Evolutionary conservation across 2,329 filamentous ascomycete genomes (phyloP).

Genomic region (Talaromyces amestolkiae): DNA sequence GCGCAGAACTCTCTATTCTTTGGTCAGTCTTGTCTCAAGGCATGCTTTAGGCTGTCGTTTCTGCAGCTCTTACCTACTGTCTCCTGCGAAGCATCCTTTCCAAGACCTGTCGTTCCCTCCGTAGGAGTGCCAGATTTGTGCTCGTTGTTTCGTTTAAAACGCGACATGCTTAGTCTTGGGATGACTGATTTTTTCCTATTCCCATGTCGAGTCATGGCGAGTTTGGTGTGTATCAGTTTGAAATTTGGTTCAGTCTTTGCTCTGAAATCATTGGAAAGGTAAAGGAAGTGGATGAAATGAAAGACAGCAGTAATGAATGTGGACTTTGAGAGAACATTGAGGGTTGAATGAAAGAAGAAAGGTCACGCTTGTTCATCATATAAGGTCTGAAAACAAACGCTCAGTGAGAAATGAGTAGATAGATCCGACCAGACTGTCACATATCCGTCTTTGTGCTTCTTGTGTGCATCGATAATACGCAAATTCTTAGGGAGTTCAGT

Average conservation of each 20-base stretch:
- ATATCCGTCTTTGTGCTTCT: neutral
- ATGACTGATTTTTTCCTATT: neutral
- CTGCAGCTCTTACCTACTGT: neutral
- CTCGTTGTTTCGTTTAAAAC: slow-evolving; percentile 6
- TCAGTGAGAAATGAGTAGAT: neutral
- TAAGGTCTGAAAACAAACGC: neutral
- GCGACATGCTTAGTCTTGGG: slow-evolving; percentile 6
- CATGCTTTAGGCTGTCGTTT: neutral
- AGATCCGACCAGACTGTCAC: neutral
- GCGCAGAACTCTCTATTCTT: neutral
- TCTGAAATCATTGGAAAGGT: neutral
- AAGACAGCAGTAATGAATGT: neutral
- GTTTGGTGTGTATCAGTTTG: neutral
- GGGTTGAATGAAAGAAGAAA: neutral
- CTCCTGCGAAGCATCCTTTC: neutral
- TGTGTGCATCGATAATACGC: neutral
- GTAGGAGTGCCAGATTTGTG: neutral
- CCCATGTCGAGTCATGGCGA: slow-evolving; percentile 7
- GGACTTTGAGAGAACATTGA: neutral
- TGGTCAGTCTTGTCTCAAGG: neutral
- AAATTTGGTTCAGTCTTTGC: neutral
- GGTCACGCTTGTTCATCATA: neutral
- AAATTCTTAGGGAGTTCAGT: neutral
- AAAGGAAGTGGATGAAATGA: neutral
- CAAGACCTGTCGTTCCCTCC: neutral